Base-by-base conservation (phyloP, 495 filamentous ascomycete genomes). In the Penicillium tannophilum region DNA sequence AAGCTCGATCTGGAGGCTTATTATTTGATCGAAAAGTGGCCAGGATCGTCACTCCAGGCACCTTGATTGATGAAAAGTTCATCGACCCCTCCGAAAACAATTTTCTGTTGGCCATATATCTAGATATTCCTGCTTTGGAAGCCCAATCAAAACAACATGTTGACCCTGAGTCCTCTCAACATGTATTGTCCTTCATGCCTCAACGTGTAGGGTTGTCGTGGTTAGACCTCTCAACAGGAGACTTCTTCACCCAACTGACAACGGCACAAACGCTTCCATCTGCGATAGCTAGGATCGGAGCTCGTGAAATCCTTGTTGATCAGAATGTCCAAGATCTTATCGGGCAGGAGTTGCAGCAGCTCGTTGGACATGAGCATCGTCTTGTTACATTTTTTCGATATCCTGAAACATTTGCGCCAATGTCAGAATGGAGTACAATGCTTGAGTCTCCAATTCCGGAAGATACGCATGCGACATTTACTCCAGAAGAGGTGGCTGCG, bases 1-100 rank as follows among this genome's bases (percentile, higher is more conserved):
- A 84, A 73, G 75, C 83, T 43, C 90, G 87, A 56, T 82, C 85
- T 12, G 89, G 90, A 7, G 90, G 90, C 3, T 76, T 95, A 51
- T 73, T 90, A 70, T 95, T 92, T 67, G 90, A 93, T 66, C 87
- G 94, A 43, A 85, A 79, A 59, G 90, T 99, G 16, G 83, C 90
- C 43, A 86, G 94, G 42, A 87, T 97, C 54, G 83, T 99, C 69
- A 97, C 94, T 0, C 92, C 95, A 0, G 94, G 94, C 9, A 99
- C 94, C 1, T 74, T 98, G 44, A 96, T 98, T 63, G 94, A 99
- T 70, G 95, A 99, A 72, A 92, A 93, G 61, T 98, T 97, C 71
- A 90, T 98, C 78, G 90, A 97, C 65, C 88, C 91, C 0, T 92
- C 88, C 53, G 86, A 91, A 60, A 96, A 95, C 69, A 96, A 97